Base-by-base conservation (phyloP, 495 filamentous ascomycete species). In the Rhypophila decipiens region DNA sequence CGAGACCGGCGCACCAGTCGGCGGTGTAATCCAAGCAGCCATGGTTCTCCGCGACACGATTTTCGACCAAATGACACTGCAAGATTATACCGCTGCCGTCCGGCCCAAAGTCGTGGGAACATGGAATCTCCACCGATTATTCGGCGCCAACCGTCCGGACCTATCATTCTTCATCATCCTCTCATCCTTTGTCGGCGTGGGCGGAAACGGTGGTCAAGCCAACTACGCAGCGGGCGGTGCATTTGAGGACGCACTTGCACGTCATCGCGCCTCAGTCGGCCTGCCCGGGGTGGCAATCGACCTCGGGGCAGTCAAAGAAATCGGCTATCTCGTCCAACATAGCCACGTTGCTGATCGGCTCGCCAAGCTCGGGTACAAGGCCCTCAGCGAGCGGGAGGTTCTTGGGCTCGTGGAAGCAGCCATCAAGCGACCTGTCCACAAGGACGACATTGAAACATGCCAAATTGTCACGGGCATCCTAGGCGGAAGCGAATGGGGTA, bases 131-230 rank as follows among this genome's bases (percentile, higher is more conserved):
- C 64, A 77, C 49, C 50, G 51, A 2, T 17, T 15, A 13, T 36
- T 54, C 9, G 35, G 20, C 1, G 53, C 55, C 20, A 54, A 58
- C 36, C n/a, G n/a, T n/a, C n/a, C n/a, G n/a, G n/a, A n/a, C n/a
- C 59, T 84, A 1, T 79, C 82, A 50, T 85, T 84, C 64, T 83
- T 84, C 54, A 56, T 82, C 38, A 61, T 70, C 29, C 59, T 82
- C 24, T 50, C 47, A 10, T 53, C 51, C 11, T 65, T 24, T 70
- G 61, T 73, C 5, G 77, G 61, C 24, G 58, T 76, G 5, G 55
- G 78, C 23, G 81, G 81, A 2, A 70, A 54, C 24, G 51, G 59
- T 19, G 70, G 70, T 0, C 81, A 84, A 61, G 65, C 73, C 17
- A 74, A 76, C 12, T 84, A 84, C 54, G 66, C 74, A 5, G 75